Percentiles rank a stretch among this genome's conserved stretches.
Evolutionary conservation across 2,329 filamentous ascomycete genomes (phyloP).

Genomic region (Uncinocarpus reesii): DNA sequence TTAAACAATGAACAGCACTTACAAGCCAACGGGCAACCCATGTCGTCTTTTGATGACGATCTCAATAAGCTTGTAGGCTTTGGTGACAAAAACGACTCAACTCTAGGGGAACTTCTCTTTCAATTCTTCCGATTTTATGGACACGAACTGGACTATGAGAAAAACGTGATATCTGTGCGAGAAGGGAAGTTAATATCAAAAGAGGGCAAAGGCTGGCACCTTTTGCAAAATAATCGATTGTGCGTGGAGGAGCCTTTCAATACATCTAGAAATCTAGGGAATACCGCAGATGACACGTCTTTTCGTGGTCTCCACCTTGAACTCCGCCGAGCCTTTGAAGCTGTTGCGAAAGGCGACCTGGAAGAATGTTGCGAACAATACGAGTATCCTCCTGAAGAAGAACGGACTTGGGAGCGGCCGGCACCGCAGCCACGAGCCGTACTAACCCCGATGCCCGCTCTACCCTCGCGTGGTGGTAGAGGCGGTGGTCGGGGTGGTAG

Average conservation of each 20-base stretch:
- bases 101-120: slow-evolving; percentile 77
- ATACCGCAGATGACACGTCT: slow-evolving; percentile 90
- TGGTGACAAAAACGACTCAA: slow-evolving; percentile 69
- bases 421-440: slow-evolving; percentile 47
- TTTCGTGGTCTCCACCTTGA: slow-evolving; percentile 87
- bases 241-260: slow-evolving; percentile 98
- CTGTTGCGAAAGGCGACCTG: slow-evolving; percentile 68
- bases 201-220: slow-evolving; percentile 78
- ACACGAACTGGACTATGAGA: slow-evolving; percentile 84
- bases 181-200: slow-evolving; percentile 69
- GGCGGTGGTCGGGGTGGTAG: slow-evolving; percentile 42
- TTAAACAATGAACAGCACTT: slow-evolving; percentile 42
- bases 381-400: slow-evolving; percentile 75
- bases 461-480: slow-evolving; percentile 40
- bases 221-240: slow-evolving; percentile 66
- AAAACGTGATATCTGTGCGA: slow-evolving; percentile 71
- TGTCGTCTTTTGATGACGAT: slow-evolving; percentile 73
- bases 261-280: slow-evolving; percentile 74
- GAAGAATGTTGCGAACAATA: slow-evolving; percentile 79
- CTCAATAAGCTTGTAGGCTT: slow-evolving; percentile 62
- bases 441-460: slow-evolving; percentile 35
- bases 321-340: slow-evolving; percentile 74
- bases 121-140: slow-evolving; percentile 93
- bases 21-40: slow-evolving; percentile 51
- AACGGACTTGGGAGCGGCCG: slow-evolving; percentile 47